Conservation (phyloP, 305 asterid species). For the Nicotiana rustica region DNA sequence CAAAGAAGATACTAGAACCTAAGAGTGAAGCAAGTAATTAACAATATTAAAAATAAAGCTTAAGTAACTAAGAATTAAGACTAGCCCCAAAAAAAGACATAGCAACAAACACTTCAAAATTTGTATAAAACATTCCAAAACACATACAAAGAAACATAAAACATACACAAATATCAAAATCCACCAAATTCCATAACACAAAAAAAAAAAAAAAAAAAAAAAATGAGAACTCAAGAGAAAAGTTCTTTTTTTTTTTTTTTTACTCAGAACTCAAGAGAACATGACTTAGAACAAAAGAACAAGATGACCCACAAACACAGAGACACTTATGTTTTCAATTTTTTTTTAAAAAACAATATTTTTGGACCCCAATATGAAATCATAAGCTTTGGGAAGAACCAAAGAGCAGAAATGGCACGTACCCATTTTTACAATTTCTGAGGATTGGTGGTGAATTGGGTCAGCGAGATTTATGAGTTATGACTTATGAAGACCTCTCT, state of each 20-base stretch:
- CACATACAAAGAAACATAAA: slow-evolving; percentile 36
- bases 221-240: neutral
- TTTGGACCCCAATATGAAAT: neutral
- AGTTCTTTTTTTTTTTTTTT: no score
- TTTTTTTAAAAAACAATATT: neutral
- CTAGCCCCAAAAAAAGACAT: neutral
- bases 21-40: slow-evolving; percentile 41
- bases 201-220: neutral
- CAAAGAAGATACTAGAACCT: slow-evolving; percentile 44
- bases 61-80: neutral
- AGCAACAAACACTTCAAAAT: neutral
- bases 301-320: neutral
- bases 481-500: neutral
- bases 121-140: neutral
- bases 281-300: neutral
- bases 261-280: slow-evolving; percentile 3
- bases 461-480: slow-evolving; percentile 30
- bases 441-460: slow-evolving; percentile 43
- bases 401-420: slow-evolving; percentile 39
- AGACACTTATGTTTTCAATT: neutral
- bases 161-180: slow-evolving; percentile 26
- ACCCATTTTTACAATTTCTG: slow-evolving; percentile 52
- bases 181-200: slow-evolving; percentile 45
- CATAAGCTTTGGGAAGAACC: slow-evolving; percentile 23
- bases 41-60: slow-evolving; percentile 35